Evolutionary conservation across 2,329 filamentous ascomycete species (phyloP), one percentile per base, ranked within the genome.

Genomic region (Verticillium nonalfalfae): DNA sequence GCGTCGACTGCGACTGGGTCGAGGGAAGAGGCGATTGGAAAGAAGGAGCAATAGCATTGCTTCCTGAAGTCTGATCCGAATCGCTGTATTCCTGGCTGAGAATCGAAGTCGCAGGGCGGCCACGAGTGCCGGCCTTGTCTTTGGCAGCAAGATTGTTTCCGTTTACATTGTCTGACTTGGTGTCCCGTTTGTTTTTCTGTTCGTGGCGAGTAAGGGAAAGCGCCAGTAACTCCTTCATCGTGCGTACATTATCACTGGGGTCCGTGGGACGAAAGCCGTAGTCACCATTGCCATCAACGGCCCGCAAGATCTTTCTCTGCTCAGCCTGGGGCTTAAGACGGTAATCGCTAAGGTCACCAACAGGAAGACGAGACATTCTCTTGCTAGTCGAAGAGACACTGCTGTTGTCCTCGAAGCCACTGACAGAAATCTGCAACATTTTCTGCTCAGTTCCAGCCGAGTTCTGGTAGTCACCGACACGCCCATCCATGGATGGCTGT

Each of bases 111-210:
- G 36, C 62, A 57, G 13, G 64, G 58, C 13, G 63, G 39, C 21
- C 38, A 18, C 54, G 54, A 15, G 33, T 34, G 7, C 54, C 26
- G 15, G 33, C n/a, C 54, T 7, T 56, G 9, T 35, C 26, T 31
- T 35, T 56, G 13, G 13, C 33, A 7, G 58, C 59, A 7, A 59
- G 33, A 31, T 61, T 63, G 55, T 40, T 63, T 34, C 60, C 58
- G 36, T 56, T 65, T 9, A 65, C 61, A 11, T 65, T 63, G 56
- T 65, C 64, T 5, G 64, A 65, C 58, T 65, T 63, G 15, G 63
- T 65, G 13, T 57, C 61, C 36, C 64, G 59, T 59, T 65, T 65
- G 54, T 18, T 13, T 26, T 56, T 56, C 33, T 35, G 26, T n/a
- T 34, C 26, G 54, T 56, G 54, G n/a, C 45, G 45, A 1, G 45